Conservation (phyloP, 257 asterid genomes). For the Capsicum chinense region DNA sequence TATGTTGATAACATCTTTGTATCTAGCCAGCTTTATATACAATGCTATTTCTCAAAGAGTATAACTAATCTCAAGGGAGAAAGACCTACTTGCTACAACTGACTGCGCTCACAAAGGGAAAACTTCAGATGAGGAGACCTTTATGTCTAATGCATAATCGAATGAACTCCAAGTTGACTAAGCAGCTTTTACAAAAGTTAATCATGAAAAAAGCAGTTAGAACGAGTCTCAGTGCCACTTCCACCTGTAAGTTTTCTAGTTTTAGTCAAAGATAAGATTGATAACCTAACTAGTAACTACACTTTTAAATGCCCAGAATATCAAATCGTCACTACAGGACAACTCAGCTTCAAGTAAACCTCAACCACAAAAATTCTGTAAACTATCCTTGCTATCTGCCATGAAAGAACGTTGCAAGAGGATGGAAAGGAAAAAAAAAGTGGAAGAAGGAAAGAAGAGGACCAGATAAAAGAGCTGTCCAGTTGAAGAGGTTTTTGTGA, state of each 20-base stretch:
- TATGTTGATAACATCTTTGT: slow-evolving; percentile 8
- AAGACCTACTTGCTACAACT: slow-evolving; percentile 8
- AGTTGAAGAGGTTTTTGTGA: slow-evolving; percentile 7
- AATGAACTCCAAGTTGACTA: slow-evolving; percentile 24
- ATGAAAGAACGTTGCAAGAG: background rate
- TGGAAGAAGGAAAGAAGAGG: background rate
- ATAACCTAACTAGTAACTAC: slow-evolving; percentile 8
- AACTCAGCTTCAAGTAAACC: slow-evolving; percentile 12
- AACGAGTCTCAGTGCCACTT: background rate
- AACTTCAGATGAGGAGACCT: background rate
- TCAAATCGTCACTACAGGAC: background rate
- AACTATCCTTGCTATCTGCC: background rate
- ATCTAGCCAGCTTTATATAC: background rate
- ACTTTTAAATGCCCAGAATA: background rate
- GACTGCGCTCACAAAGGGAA: background rate
- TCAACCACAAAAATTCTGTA: background rate
- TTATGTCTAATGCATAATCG: background rate
- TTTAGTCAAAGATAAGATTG: background rate
- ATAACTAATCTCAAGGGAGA: slow-evolving; percentile 7
- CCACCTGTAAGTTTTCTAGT: background rate
- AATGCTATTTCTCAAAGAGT: too few relatives aligned
- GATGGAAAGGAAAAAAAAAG: background rate
- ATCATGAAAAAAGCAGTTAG: background rate
- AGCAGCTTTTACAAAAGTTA: background rate
- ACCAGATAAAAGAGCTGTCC: background rate